Evolutionary conservation across 495 filamentous ascomycete genomes (phyloP).

Genomic region (Penicillium crystallinum): DNA sequence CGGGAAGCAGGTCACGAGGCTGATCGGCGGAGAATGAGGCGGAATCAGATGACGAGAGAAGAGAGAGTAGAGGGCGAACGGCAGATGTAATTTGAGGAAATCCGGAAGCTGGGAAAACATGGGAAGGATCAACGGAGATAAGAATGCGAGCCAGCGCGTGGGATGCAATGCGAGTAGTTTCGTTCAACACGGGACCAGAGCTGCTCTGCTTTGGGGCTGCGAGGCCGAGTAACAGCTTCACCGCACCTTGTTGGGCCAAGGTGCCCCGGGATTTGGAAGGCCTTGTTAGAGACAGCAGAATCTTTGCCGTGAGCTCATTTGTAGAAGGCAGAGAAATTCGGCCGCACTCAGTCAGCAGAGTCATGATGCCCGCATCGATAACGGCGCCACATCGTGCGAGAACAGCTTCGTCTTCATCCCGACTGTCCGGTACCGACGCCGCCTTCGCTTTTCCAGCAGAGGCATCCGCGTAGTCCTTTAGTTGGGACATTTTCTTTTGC

Average conservation of each 20-base stretch:
- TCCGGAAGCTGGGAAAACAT: conserved; percentile 74
- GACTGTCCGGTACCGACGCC: conserved; percentile 54
- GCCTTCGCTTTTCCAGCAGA: conserved; percentile 50
- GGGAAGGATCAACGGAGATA: conserved; percentile 79
- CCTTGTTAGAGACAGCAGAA: conserved; percentile 70
- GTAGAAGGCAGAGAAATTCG: conserved; percentile 63
- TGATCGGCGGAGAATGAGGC: conserved; percentile 47
- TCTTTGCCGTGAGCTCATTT: conserved; percentile 59
- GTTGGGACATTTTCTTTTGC: conserved; percentile 80
- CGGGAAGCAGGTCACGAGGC: conserved; percentile 73
- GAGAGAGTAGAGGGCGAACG: conserved; percentile 69
- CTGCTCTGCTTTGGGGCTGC: conserved; percentile 52
- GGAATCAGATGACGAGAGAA: conserved; percentile 53
- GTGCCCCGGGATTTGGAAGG: conserved; percentile 64
- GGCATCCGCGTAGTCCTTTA: conserved; percentile 90
- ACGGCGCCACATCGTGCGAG: conserved; percentile 68
- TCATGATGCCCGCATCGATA: conserved; percentile 69
- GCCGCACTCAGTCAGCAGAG: conserved; percentile 64
- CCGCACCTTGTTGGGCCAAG: conserved; percentile 84
- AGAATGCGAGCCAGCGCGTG: conserved; percentile 90
- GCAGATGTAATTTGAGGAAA: conserved; percentile 68
- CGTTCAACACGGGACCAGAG: conserved; percentile 28
- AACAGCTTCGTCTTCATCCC: conserved; percentile 71
- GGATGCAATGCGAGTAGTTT: conserved; percentile 59
- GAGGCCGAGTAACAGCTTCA: conserved; percentile 72